Conservation (phyloP, 768 basidiomycete genomes). For the Strobilomyces echinocephalus region DNA sequence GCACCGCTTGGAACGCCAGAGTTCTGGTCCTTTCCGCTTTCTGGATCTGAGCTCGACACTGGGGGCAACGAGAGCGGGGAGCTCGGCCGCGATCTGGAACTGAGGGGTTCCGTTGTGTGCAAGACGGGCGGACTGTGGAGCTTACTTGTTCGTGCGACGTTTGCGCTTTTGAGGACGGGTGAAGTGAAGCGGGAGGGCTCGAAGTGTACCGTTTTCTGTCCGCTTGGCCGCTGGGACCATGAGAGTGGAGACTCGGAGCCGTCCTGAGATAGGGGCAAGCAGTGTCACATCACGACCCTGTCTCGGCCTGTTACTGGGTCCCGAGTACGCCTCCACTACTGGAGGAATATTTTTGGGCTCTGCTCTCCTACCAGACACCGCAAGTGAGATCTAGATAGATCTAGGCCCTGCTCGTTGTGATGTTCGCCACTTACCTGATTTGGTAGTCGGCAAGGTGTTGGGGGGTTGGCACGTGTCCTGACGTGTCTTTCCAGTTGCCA, state of each 20-base stretch:
- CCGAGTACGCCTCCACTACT: too few species aligned
- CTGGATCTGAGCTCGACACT: background rate
- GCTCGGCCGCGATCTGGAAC: constrained; percentile 1
- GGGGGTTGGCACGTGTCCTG: constrained; percentile 2
- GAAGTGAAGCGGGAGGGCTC: constrained; percentile 12
- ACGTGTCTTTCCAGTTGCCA: constrained; percentile 2
- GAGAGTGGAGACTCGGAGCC: too few species aligned
- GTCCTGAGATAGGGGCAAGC: background rate
- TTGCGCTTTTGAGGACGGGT: constrained; percentile 7
- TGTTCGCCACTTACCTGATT: constrained; percentile 1
- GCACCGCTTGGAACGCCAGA: background rate
- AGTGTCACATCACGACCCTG: too few species aligned
- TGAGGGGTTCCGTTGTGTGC: background rate
- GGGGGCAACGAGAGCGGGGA: constrained; percentile 19
- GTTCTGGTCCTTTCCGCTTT: background rate
- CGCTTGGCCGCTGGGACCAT: background rate
- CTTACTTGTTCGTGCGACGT: constrained; percentile 1
- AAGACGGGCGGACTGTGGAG: background rate
- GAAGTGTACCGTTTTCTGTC: constrained; percentile 2
- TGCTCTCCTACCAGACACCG: too few species aligned
- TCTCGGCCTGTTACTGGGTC: background rate
- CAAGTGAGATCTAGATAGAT: too few species aligned
- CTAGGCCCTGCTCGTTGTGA: too few species aligned
- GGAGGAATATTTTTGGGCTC: too few species aligned
- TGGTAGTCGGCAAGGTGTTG: background rate